Conservation (phyloP, 192 early-diverging fungal genomes). For the Coemansia sp. region DNA sequence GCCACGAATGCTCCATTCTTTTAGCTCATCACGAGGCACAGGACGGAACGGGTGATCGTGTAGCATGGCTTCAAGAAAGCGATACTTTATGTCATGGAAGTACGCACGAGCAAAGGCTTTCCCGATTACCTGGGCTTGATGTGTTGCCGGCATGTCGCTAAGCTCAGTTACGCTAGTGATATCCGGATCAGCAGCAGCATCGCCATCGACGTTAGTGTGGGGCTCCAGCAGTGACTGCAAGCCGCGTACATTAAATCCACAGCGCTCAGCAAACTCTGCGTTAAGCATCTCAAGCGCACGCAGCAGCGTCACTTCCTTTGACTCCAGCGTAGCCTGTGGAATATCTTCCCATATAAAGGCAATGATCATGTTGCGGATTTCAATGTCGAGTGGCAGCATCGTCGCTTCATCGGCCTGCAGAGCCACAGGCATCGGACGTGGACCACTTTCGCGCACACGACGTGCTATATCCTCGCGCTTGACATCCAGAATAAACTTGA, state of each 20-base stretch:
- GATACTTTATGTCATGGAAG: constrained; percentile 17
- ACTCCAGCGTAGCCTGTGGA: constrained; percentile 16
- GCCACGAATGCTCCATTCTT: constrained; percentile 28
- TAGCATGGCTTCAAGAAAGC: constrained; percentile 42
- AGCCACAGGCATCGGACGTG: constrained; percentile 42
- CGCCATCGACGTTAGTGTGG: constrained; percentile 20
- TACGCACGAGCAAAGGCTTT: constrained; percentile 39
- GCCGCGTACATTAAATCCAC: constrained; percentile 19
- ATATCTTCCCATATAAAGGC: constrained; percentile 43
- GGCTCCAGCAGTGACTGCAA: constrained; percentile 19
- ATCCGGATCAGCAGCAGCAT: constrained; percentile 4
- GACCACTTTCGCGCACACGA: constrained; percentile 18
- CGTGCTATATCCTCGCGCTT: constrained; percentile 23
- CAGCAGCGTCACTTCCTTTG: constrained; percentile 38
- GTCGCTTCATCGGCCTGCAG: constrained; percentile 20
- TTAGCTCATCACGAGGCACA: constrained; percentile 32
- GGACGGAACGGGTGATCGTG: constrained; percentile 50
- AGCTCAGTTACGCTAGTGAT: constrained; percentile 7
- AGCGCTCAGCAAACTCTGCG: constrained; percentile 26
- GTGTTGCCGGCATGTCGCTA: constrained; percentile 11
- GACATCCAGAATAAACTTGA: constrained; percentile 24
- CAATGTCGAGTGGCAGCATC: constrained; percentile 27
- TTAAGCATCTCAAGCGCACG: constrained; percentile 43
- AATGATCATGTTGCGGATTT: constrained; percentile 23
- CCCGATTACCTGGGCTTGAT: constrained; percentile 24